A percentile compares a stretch with the other conserved stretches of the same genome.
Conservation (phyloP, 495 filamentous ascomycete genomes). For the Aspergillus sparsus region DNA sequence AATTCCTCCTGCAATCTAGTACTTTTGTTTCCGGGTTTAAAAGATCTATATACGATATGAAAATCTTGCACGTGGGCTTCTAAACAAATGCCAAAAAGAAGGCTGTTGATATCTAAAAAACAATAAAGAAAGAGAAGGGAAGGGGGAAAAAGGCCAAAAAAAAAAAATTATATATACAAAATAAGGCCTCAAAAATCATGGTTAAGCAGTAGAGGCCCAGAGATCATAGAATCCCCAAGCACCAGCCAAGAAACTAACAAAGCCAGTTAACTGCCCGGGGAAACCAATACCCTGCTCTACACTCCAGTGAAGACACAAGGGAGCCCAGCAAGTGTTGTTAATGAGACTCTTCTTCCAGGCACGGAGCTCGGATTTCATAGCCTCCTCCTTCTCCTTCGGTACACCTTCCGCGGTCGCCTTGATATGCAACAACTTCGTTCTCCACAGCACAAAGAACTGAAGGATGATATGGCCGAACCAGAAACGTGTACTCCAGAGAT, state of each 20-base stretch:
- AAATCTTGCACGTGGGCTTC: too few species aligned
- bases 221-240: constrained; percentile 42
- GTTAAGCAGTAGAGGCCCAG: constrained; percentile 37
- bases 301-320: constrained; percentile 79
- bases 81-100: too few species aligned
- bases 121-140: not conserved
- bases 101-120: not conserved
- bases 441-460: constrained; percentile 66
- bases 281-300: constrained; percentile 69
- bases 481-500: constrained; percentile 73
- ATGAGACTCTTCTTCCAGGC: constrained; percentile 49
- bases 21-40: too few species aligned
- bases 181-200: not conserved
- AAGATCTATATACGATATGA: too few species aligned
- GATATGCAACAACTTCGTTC: constrained; percentile 46
- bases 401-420: constrained; percentile 27
- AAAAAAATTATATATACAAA: constrained; percentile 15
- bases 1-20: too few species aligned
- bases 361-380: constrained; percentile 43
- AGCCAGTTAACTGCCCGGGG: constrained; percentile 64
- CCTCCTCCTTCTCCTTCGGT: constrained; percentile 40
- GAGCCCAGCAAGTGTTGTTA: constrained; percentile 58
- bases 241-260: constrained; percentile 63
- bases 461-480: constrained; percentile 79
- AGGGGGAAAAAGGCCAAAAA: too few species aligned